Evolutionary conservation across 2,329 filamentous ascomycete genomes (phyloP), one percentile per base, ranked within the genome.

Genomic region (Aschersonia sp.): DNA sequence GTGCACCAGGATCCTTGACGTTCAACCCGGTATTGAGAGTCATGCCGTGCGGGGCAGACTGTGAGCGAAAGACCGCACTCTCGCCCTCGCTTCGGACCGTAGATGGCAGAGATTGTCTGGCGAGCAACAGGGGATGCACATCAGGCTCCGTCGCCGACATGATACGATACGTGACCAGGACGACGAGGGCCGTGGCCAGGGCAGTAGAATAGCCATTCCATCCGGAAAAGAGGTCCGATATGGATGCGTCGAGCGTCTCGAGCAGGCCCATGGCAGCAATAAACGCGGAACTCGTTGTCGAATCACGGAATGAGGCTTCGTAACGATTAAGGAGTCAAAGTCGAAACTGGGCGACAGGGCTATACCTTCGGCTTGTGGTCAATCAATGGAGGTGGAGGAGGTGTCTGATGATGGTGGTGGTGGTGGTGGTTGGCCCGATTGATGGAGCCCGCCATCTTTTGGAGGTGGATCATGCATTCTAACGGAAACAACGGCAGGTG

Each of bases 51-150:
- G 90, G 89, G 6, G 83, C 81, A 50, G 87, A 83, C 49, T 86
- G 79, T n/a, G 84, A 86, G 50, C 92, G 77, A 65, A 90, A 94
- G 51, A 87, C 69, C 44, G 92, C 82, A 41, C 87, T 94, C 65
- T 97, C 85, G 54, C 86, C 84, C 49, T 84, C 78, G 56, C 90
- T 81, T 56, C 92, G 78, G 47, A 97, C 84, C 10, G 82, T 78
- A 7, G 87, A 84, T 45, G 84, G 75, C 53, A 81, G 74, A 3
- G 87, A 79, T 70, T 97, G 92, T 47, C 90, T 79, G 48, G 86
- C 85, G 31, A 98, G 81, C 44, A 97, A 76, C 64, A 95, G 81
- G 35, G 92, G 90, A 64, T 97, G 92, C 5, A 84, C 84, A 68
- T 98, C 92, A 5, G 92, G 85, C 47, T 95, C 90, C 50, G 79